phyloP scores from a whole-genome alignment of 768 basidiomycete genomes.

The Russula dissimulans region DNA sequence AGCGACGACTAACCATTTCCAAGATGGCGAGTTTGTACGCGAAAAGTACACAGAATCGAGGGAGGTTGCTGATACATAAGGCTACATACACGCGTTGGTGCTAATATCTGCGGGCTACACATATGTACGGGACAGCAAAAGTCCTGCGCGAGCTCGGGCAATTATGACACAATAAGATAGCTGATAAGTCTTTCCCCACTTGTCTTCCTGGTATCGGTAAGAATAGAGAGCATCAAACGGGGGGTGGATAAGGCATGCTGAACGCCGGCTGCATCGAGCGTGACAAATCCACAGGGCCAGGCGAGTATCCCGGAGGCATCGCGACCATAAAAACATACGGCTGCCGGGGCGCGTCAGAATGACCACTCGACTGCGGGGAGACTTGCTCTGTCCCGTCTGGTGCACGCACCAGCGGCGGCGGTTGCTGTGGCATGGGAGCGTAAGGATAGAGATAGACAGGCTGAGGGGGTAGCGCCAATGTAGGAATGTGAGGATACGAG shows the following conservation, averaged over 20 bases:
- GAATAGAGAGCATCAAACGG: background rate
- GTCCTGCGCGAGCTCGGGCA: background rate
- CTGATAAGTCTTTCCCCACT: background rate
- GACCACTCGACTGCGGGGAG: slow-evolving; percentile 4
- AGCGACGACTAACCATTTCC: background rate
- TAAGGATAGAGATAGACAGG: slow-evolving; percentile 16
- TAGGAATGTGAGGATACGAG: slow-evolving; percentile 6
- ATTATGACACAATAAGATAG: slow-evolving; percentile 4
- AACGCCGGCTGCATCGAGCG: slow-evolving; percentile 2
- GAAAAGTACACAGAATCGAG: background rate
- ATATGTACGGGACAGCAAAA: background rate
- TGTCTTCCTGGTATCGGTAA: background rate
- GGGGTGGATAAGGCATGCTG: background rate
- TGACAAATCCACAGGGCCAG: background rate
- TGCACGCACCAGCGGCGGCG: background rate
- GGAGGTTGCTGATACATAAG: background rate
- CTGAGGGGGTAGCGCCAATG: slow-evolving; percentile 6
- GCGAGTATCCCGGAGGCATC: slow-evolving; percentile 8
- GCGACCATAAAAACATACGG: slow-evolving; percentile 14
- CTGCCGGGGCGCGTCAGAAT: slow-evolving; percentile 2
- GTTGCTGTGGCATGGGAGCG: background rate
- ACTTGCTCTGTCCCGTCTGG: background rate
- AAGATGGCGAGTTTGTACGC: background rate
- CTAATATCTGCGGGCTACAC: background rate
- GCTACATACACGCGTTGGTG: background rate